Evolutionary conservation across 1,139 yeast species (phyloP).

Genomic region (Hyphopichia burtonii): DNA sequence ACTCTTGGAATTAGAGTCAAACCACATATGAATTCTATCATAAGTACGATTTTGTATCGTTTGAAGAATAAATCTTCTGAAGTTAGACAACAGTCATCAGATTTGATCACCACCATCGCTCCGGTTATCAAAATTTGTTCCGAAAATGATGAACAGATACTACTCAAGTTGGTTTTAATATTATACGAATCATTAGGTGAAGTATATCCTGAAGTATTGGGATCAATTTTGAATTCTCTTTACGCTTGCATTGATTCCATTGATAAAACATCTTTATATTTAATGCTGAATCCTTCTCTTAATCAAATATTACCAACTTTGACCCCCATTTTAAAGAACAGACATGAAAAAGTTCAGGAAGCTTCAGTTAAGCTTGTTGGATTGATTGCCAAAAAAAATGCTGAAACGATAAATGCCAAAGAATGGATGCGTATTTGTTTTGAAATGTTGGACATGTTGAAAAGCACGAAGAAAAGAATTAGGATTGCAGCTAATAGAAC

Average conservation of each 20-base stretch:
- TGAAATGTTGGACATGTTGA: constrained; percentile 85
- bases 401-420: constrained; percentile 83
- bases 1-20: constrained; percentile 68
- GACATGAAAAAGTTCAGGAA: constrained; percentile 91
- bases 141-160: constrained; percentile 54
- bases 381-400: constrained; percentile 76
- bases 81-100: constrained; percentile 84
- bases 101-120: constrained; percentile 65
- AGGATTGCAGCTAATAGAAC: constrained; percentile 86
- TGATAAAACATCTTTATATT: constrained; percentile 48
- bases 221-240: constrained; percentile 76
- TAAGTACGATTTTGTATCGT: constrained; percentile 71
- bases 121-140: constrained; percentile 65
- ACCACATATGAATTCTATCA: constrained; percentile 74
- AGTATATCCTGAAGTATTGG: constrained; percentile 90
- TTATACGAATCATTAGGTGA: constrained; percentile 93
- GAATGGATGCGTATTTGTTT: constrained; percentile 99
- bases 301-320: constrained; percentile 82
- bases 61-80: constrained; percentile 72
- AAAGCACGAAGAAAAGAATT: constrained; percentile 77
- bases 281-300: constrained; percentile 75
- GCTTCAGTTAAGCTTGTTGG: constrained; percentile 81
- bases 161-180: constrained; percentile 70
- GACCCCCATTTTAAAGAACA: constrained; percentile 86
- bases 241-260: constrained; percentile 40